phyloP scores from a whole-genome alignment of 306 rosid species.

The Sechiopsis laciniata region DNA sequence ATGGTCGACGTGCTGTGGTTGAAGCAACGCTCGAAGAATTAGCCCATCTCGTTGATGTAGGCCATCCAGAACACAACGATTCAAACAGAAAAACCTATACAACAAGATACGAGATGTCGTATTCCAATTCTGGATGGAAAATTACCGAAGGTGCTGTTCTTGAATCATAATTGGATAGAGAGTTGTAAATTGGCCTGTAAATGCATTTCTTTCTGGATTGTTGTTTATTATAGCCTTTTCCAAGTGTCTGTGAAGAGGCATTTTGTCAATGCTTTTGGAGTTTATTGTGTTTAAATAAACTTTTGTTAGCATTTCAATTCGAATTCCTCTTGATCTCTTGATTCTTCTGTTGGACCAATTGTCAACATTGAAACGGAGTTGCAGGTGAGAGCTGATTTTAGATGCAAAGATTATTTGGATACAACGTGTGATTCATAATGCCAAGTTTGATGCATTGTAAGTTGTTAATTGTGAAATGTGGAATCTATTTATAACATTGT shows the following conservation, averaged over 20 bases:
- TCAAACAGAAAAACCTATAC: constrained; percentile 75
- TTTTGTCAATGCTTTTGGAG: neutral
- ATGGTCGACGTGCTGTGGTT: constrained; percentile 75
- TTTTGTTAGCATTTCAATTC: neutral
- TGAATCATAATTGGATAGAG: constrained; percentile 44
- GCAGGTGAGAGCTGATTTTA: too few species aligned
- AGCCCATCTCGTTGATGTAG: constrained; percentile 54
- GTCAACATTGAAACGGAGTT: too few species aligned
- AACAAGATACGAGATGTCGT: constrained; percentile 73
- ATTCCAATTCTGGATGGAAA: constrained; percentile 70
- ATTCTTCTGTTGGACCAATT: too few species aligned
- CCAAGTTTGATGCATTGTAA: too few species aligned
- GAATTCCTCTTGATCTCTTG: too few species aligned
- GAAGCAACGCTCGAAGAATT: constrained; percentile 84
- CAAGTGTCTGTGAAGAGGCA: neutral
- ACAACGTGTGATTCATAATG: too few species aligned
- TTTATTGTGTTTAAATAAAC: constrained; percentile 10
- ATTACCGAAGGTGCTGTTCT: constrained; percentile 89
- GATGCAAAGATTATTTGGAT: too few species aligned
- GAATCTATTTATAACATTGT: too few species aligned
- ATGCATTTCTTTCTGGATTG: constrained; percentile 15
- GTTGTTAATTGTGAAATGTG: too few species aligned
- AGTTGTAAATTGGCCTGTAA: constrained; percentile 27
- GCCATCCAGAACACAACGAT: constrained; percentile 60
- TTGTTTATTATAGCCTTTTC: too few species aligned